Conservation (phyloP, 768 basidiomycete genomes). For the Pisolithus sp. region DNA sequence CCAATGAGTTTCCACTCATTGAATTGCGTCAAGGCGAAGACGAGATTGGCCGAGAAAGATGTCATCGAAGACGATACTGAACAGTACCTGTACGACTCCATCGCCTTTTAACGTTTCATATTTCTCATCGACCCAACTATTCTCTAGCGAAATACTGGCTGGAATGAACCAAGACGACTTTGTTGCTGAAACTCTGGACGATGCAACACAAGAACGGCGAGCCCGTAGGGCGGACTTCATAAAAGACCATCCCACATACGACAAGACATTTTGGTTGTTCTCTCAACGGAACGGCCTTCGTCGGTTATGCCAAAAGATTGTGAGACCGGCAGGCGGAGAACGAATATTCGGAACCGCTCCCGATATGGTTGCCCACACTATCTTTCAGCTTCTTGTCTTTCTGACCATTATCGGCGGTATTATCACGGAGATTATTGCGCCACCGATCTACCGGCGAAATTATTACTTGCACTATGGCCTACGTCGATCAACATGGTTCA, state of each 20-base stretch:
- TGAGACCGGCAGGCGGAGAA: slow-evolving; percentile 76
- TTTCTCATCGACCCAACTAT: slow-evolving; percentile 1
- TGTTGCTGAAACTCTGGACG: slow-evolving; percentile 47
- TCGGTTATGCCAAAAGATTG: slow-evolving; percentile 72
- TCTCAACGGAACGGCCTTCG: slow-evolving; percentile 73
- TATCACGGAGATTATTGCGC: slow-evolving; percentile 75
- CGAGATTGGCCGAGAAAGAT: slow-evolving; percentile 27
- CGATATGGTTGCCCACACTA: slow-evolving; percentile 55
- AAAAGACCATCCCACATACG: slow-evolving; percentile 79
- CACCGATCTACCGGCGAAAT: slow-evolving; percentile 72
- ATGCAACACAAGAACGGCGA: slow-evolving; percentile 61
- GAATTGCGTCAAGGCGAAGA: slow-evolving; percentile 39
- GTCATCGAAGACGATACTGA: slow-evolving; percentile 57
- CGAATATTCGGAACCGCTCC: slow-evolving; percentile 79
- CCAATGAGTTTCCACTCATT: slow-evolving; percentile 53
- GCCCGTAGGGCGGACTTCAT: slow-evolving; percentile 86
- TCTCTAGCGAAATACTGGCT: slow-evolving; percentile 58
- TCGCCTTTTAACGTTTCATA: neutral
- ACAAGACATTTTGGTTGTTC: slow-evolving; percentile 86
- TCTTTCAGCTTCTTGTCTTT: slow-evolving; percentile 72
- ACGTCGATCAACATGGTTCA: slow-evolving; percentile 79
- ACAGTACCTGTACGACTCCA: slow-evolving; percentile 56
- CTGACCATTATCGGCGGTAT: slow-evolving; percentile 76
- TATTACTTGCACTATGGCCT: slow-evolving; percentile 58
- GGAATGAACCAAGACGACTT: slow-evolving; percentile 49